Evolutionary conservation across 1,284 basidiomycete genomes (phyloP), one percentile per base, ranked within the genome.

Genomic region (Vanrija sp.): DNA sequence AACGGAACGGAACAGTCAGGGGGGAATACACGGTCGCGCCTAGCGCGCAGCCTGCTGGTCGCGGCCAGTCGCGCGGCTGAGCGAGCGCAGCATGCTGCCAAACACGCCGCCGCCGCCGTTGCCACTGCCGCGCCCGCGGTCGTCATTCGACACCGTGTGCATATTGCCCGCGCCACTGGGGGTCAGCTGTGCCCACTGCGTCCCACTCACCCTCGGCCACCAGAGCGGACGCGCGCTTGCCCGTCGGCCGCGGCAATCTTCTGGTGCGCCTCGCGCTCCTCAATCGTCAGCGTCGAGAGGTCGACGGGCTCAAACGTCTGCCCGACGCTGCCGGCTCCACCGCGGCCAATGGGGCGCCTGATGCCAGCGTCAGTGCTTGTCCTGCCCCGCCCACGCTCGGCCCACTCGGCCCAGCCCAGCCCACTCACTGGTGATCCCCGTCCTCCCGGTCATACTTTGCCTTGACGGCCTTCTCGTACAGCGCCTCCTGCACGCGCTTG

Each of bases 241-340:
- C 57, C 41, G 19, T 72, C 69, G 7, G 61, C 25, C 20, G 61
- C 62, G 48, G 70, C 64, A 10, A 72, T 47, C 59, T 69, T 73
- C 45, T 57, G 59, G 49, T 66, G 53, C 12, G 73, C 72, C 35
- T 71, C 73, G 27, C 63, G 60, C 54, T 75, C 73, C 45, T 74
- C 69, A 18, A 67, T 51, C 9, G 64, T 58, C 36, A 72, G 60
- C 45, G 56, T 57, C 31, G 61, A 51, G 41, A 69, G 45, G 48
- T 72, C 69, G n/a, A 63, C 59, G 19, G 60, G 56, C 15, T 49
- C 41, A 25, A 60, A 53, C 19, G 54, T 52, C 8, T 58, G 54
- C n/a, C 57, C 58, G 37, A 72, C 47, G 38, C 70, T 72, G 20
- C 75, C 75, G 1, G 62, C 66, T 22, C 75, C 75, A 25, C 73